Evolutionary conservation across 345 rosid genomes (phyloP).

Genomic region (Pugionium dolabratum): DNA sequence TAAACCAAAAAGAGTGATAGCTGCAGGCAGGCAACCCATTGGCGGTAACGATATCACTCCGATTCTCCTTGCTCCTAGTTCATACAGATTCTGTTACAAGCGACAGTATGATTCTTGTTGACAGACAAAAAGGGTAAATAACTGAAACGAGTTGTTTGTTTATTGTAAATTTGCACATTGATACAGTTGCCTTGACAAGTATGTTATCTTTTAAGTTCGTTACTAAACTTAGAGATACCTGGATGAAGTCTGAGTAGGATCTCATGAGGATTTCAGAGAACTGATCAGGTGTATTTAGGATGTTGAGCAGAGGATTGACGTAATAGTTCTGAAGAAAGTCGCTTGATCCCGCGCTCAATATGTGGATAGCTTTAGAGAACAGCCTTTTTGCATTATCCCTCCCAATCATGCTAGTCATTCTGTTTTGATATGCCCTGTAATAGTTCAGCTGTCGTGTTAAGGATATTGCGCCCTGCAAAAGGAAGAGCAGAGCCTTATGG

Average conservation of each 20-base stretch:
- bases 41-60: constrained; percentile 88
- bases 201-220: constrained; percentile 3
- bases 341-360: constrained; percentile 84
- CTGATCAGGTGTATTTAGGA: constrained; percentile 53
- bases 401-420: constrained; percentile 59
- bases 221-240: constrained; percentile 48
- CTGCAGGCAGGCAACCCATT: constrained; percentile 86
- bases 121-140: constrained; percentile 35
- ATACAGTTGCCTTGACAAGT: constrained; percentile 4
- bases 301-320: constrained; percentile 60
- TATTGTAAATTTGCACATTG: constrained; percentile 30
- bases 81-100: constrained; percentile 67
- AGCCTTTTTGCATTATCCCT: constrained; percentile 48
- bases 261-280: constrained; percentile 65
- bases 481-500: constrained; percentile 24
- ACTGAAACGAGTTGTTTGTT: constrained; percentile 15
- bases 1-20: constrained; percentile 69
- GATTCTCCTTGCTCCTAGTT: constrained; percentile 72
- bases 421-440: constrained; percentile 71
- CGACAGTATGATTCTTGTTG: constrained; percentile 33
- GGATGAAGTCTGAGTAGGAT: constrained; percentile 74
- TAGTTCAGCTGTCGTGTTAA: constrained; percentile 70
- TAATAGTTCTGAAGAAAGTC: constrained; percentile 93
- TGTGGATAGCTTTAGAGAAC: constrained; percentile 68
- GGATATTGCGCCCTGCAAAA: constrained; percentile 61